A percentile compares a stretch with the other conserved stretches of the same genome.
Evolutionary conservation across 2,329 filamentous ascomycete genomes (phyloP).

Genomic region (Trichoderma gracile): DNA sequence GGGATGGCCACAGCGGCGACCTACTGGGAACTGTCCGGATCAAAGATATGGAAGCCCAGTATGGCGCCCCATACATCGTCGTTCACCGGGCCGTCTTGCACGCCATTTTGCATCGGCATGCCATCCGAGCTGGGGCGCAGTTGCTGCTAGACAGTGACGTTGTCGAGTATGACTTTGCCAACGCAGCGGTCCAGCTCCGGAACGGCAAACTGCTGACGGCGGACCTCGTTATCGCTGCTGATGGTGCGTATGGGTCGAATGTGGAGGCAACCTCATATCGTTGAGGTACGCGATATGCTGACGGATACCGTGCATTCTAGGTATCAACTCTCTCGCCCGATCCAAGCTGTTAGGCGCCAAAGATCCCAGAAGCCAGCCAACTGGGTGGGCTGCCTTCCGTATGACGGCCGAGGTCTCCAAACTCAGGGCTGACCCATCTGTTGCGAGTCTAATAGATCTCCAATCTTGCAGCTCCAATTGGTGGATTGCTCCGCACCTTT

Average conservation of each 20-base stretch:
- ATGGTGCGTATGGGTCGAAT: constrained; percentile 32
- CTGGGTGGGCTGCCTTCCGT: constrained; percentile 45
- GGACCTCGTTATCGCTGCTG: constrained; percentile 41
- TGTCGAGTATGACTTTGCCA: constrained; percentile 30
- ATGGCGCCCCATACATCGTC: constrained; percentile 39
- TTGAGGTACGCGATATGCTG: background rate
- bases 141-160: constrained; percentile 34
- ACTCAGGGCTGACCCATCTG: constrained; percentile 39
- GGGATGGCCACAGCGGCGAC: constrained; percentile 33
- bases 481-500: constrained; percentile 44
- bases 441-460: constrained; percentile 40
- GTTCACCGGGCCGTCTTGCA: constrained; percentile 42
- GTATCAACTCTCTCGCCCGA: constrained; percentile 35
- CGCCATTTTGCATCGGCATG: constrained; percentile 35
- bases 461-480: constrained; percentile 24
- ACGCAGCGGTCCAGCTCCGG: constrained; percentile 29
- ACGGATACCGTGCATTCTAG: background rate
- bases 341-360: constrained; percentile 27
- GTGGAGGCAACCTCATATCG: background rate
- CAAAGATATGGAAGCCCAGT: constrained; percentile 30
- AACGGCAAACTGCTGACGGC: constrained; percentile 32
- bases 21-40: constrained; percentile 29
- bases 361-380: constrained; percentile 29
- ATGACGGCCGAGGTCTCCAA: constrained; percentile 42
- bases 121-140: constrained; percentile 32